Percentiles rank a stretch among this genome's conserved stretches.
These are phyloP conservation scores for Gastrolobium bilobum DNA, from an alignment of 306 rosid genomes.

Conservation along the genomic window DNA sequence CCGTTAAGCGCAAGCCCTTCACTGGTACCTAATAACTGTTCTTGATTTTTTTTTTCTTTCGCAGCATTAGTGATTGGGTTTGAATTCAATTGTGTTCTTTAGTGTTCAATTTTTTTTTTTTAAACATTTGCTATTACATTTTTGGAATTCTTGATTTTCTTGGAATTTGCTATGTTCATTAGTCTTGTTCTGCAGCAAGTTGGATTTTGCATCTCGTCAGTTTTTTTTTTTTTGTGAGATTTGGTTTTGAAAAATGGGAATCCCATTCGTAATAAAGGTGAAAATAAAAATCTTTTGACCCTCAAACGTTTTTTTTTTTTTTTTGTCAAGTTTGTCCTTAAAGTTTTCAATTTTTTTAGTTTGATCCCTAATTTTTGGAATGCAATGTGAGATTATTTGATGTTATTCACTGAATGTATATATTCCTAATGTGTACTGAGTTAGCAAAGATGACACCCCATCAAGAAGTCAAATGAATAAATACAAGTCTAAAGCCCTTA, in stretches of 20 bases:
- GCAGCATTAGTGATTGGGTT: neutral
- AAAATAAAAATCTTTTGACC: neutral
- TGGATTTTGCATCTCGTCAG: neutral
- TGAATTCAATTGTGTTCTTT: slow-evolving; percentile 9
- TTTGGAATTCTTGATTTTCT: neutral
- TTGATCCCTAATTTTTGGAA: slow-evolving; percentile 10
- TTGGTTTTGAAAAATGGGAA: slow-evolving; percentile 35
- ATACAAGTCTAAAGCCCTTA: neutral
- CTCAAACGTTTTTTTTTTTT: neutral
- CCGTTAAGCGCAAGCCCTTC: slow-evolving; percentile 93
- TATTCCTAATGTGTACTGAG: neutral
- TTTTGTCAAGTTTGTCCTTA: neutral
- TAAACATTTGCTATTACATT: neutral
- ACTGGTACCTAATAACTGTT: slow-evolving; percentile 57
- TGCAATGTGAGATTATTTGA: slow-evolving; percentile 10
- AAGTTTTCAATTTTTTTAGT: neutral
- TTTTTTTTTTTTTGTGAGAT: slow-evolving; percentile 9
- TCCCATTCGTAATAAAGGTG: neutral
- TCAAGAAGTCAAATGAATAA: neutral
- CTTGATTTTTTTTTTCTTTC: neutral
- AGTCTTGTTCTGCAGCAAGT: neutral
- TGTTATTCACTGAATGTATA: neutral
- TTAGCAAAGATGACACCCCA: neutral
- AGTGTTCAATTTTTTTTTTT: neutral
- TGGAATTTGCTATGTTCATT: neutral